Conservation (phyloP, 495 filamentous ascomycete genomes). For the Hypoxylon fuscum region DNA sequence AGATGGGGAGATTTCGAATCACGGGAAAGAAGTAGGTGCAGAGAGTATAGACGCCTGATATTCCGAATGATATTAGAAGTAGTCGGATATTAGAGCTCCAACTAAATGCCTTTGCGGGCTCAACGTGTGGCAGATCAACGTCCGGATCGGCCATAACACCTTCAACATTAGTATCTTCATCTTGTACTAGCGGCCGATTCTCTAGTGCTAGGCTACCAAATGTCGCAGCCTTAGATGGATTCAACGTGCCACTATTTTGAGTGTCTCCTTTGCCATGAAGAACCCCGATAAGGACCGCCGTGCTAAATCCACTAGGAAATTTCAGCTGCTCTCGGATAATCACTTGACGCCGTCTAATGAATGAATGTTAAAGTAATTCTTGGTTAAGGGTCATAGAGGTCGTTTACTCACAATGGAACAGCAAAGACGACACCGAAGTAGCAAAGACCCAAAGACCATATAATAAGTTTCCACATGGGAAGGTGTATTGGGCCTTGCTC, state of each 20-base stretch:
- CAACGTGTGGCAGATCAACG: constrained; percentile 15
- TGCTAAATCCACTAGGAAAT: constrained; percentile 95
- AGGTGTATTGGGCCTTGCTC: constrained; percentile 81
- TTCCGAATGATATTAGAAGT: constrained; percentile 60
- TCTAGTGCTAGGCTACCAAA: constrained; percentile 45
- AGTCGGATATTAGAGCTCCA: constrained; percentile 65
- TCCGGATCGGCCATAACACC: constrained; percentile 5
- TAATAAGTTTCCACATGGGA: constrained; percentile 75
- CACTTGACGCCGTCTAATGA: constrained; percentile 73
- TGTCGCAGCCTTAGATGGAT: constrained; percentile 43
- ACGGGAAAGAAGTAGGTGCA: constrained; percentile 91
- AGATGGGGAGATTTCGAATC: constrained; percentile 82
- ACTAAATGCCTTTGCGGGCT: constrained; percentile 39
- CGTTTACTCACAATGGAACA: constrained; percentile 68
- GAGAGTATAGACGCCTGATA: constrained; percentile 74
- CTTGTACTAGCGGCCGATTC: constrained; percentile 34
- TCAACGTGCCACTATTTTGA: constrained; percentile 33
- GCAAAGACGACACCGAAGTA: constrained; percentile 98
- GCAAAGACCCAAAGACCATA: constrained; percentile 91
- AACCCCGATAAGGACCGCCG: constrained; percentile 89
- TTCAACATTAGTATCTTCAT: constrained; percentile 23
- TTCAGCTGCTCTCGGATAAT: constrained; percentile 90
- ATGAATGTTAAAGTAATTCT: constrained; percentile 39
- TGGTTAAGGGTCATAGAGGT: background rate
- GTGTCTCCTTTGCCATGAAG: constrained; percentile 69